Evolutionary conservation across 1,139 yeast species (phyloP).

Genomic region (Arxiozyma bovina): DNA sequence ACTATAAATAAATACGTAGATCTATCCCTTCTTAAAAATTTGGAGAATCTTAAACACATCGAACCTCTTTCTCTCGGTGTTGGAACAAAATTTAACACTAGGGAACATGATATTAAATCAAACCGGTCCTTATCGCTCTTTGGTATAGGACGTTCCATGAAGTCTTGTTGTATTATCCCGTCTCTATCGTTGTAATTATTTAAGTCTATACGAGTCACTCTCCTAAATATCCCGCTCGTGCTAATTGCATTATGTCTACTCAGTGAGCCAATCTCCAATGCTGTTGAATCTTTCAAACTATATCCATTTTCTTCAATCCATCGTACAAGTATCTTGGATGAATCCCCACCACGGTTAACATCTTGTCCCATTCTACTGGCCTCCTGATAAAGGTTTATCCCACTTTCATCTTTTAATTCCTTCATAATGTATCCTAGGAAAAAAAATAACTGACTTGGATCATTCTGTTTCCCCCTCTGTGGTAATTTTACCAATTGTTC

Average conservation of each 20-base stretch:
- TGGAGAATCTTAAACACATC: conserved; percentile 56
- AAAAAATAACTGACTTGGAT: conserved; percentile 13
- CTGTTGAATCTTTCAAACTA: conserved; percentile 22
- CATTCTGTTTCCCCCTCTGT: conserved; percentile 7
- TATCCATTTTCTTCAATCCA: conserved; percentile 44
- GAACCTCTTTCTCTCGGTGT: conserved; percentile 61
- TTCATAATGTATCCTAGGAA: conserved; percentile 48
- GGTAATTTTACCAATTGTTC: conserved; percentile 9
- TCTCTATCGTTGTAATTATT: conserved; percentile 62
- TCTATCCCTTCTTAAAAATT: conserved; percentile 40
- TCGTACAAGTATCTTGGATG: conserved; percentile 61
- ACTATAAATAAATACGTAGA: conserved; percentile 54
- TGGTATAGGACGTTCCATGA: conserved; percentile 70
- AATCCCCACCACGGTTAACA: conserved; percentile 75
- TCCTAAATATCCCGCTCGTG: conserved; percentile 40
- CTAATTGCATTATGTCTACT: conserved; percentile 64
- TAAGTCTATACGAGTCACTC: conserved; percentile 61
- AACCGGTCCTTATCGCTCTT: conserved; percentile 36
- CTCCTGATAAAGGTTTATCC: conserved; percentile 65
- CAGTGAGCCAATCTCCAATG: conserved; percentile 79
- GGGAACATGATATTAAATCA: conserved; percentile 67
- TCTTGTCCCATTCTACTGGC: conserved; percentile 86
- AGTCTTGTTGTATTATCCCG: conserved; percentile 65
- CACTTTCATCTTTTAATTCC: conserved; percentile 57
- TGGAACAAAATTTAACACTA: conserved; percentile 84